Evolutionary conservation across 2,329 filamentous ascomycete species (phyloP).

Genomic region (Pseudocercospora cruenta): DNA sequence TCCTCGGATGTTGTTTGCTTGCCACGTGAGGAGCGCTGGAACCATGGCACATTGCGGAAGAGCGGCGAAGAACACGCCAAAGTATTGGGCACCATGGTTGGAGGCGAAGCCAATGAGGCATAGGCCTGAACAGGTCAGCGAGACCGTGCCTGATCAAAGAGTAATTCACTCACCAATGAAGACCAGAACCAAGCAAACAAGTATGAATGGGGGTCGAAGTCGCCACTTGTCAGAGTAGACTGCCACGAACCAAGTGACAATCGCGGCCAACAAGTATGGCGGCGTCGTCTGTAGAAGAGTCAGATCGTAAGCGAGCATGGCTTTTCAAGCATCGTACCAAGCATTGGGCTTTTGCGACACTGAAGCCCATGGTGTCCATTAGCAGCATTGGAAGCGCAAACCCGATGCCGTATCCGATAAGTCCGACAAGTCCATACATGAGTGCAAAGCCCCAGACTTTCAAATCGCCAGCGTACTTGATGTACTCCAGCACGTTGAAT

Average conservation of each 20-base stretch:
- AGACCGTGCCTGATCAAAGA: not conserved
- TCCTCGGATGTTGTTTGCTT: slow-evolving; percentile 55
- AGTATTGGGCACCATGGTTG: slow-evolving; percentile 34
- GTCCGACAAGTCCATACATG: not conserved
- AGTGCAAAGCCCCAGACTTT: slow-evolving; percentile 18
- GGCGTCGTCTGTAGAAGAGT: slow-evolving; percentile 37
- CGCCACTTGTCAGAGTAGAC: slow-evolving; percentile 33
- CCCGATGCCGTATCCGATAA: slow-evolving; percentile 14
- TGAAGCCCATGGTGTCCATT: slow-evolving; percentile 43
- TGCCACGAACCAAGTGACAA: slow-evolving; percentile 30
- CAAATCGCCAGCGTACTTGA: slow-evolving; percentile 9
- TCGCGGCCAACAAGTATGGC: slow-evolving; percentile 42
- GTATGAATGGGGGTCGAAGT: slow-evolving; percentile 32
- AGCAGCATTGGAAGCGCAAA: slow-evolving; percentile 21
- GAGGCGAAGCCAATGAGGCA: slow-evolving; percentile 32
- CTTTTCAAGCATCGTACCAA: slow-evolving; percentile 35
- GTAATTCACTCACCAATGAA: slow-evolving; percentile 5
- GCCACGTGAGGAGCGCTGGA: slow-evolving; percentile 26
- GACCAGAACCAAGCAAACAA: slow-evolving; percentile 13
- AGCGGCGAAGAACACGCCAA: slow-evolving; percentile 36
- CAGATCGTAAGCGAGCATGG: not conserved
- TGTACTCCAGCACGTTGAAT: slow-evolving; percentile 7
- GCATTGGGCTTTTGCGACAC: slow-evolving; percentile 46
- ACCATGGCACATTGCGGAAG: slow-evolving; percentile 30
- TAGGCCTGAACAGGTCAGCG: slow-evolving; percentile 19